Evolutionary conservation across 352 stramenopile species (phyloP).

Genomic region (Phytophthora fragariae): DNA sequence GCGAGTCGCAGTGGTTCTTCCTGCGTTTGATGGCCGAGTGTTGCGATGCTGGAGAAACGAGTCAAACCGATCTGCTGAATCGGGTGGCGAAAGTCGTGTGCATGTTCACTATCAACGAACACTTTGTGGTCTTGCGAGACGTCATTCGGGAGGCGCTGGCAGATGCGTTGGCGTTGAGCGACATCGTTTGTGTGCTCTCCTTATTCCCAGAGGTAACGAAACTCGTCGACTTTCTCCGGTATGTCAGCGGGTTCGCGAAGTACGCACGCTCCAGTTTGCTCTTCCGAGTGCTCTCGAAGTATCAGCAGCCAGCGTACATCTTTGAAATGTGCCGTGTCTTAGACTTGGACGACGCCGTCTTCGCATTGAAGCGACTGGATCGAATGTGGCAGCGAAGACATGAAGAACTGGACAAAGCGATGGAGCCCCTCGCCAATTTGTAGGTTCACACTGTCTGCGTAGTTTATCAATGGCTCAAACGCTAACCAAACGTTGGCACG

Average conservation of each 20-base stretch:
- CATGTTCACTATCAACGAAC: constrained; percentile 39
- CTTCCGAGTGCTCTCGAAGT: constrained; percentile 65
- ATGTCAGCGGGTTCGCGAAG: constrained; percentile 47
- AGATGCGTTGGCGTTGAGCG: constrained; percentile 42
- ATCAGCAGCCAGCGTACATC: constrained; percentile 57
- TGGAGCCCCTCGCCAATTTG: constrained; percentile 35
- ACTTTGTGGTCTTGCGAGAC: constrained; percentile 47
- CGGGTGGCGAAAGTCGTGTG: constrained; percentile 50
- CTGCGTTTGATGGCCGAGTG: constrained; percentile 49
- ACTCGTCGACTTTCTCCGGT: constrained; percentile 56
- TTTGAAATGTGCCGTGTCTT: constrained; percentile 74
- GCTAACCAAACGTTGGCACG: background rate
- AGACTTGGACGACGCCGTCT: constrained; percentile 71
- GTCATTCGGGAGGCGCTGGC: constrained; percentile 57
- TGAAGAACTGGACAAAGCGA: constrained; percentile 35
- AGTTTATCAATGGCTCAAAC: background rate
- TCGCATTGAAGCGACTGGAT: constrained; percentile 67
- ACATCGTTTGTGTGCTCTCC: constrained; percentile 60
- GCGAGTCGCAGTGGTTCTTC: constrained; percentile 57
- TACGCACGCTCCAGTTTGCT: constrained; percentile 41
- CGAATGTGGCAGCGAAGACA: constrained; percentile 52
- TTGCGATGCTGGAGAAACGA: constrained; percentile 5
- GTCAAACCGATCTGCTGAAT: constrained; percentile 42
- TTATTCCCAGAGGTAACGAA: constrained; percentile 48
- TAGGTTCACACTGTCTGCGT: constrained; percentile 14